These are phyloP conservation scores for Rubroboletus satanas DNA, from an alignment of 768 basidiomycete genomes.

Conservation along the genomic window DNA sequence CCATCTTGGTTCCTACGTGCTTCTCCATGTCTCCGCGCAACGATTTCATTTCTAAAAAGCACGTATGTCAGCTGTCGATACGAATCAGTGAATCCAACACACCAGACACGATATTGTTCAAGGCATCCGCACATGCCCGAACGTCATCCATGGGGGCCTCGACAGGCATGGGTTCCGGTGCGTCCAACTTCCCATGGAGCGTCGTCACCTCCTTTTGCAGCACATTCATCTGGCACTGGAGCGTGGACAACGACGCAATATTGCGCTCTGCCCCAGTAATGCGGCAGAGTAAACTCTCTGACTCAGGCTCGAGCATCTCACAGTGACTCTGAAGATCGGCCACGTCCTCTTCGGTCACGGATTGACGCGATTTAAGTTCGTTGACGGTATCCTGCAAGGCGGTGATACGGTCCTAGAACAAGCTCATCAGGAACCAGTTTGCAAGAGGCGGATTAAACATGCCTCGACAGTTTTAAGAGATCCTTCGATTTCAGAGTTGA, in stretches of 20 bases:
- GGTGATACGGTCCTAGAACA: slow-evolving; percentile 23
- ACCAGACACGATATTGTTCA: slow-evolving; percentile 45
- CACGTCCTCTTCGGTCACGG: slow-evolving; percentile 28
- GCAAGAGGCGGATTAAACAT: neutral
- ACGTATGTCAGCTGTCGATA: neutral
- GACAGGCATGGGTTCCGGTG: slow-evolving; percentile 1
- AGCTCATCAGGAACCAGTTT: neutral
- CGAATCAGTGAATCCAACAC: slow-evolving; percentile 5
- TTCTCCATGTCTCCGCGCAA: slow-evolving; percentile 41
- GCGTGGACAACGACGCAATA: slow-evolving; percentile 27
- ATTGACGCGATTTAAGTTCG: slow-evolving; percentile 23
- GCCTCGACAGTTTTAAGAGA: slow-evolving; percentile 24
- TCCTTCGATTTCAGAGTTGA: slow-evolving; percentile 22
- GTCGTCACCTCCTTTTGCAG: slow-evolving; percentile 19
- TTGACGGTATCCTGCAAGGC: slow-evolving; percentile 19
- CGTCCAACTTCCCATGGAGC: slow-evolving; percentile 22
- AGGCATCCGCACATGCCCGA: slow-evolving; percentile 30
- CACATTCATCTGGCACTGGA: slow-evolving; percentile 23
- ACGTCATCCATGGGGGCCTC: slow-evolving; percentile 21
- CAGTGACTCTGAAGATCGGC: slow-evolving; percentile 35
- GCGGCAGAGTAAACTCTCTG: slow-evolving; percentile 28
- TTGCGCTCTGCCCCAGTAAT: slow-evolving; percentile 29
- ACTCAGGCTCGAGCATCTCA: slow-evolving; percentile 37
- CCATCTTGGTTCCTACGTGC: slow-evolving; percentile 46
- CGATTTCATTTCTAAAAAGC: slow-evolving; percentile 40